These are phyloP conservation scores for Helenozyma rhizophorensis DNA, from an alignment of 805 yeast species.

Conservation along the genomic window DNA sequence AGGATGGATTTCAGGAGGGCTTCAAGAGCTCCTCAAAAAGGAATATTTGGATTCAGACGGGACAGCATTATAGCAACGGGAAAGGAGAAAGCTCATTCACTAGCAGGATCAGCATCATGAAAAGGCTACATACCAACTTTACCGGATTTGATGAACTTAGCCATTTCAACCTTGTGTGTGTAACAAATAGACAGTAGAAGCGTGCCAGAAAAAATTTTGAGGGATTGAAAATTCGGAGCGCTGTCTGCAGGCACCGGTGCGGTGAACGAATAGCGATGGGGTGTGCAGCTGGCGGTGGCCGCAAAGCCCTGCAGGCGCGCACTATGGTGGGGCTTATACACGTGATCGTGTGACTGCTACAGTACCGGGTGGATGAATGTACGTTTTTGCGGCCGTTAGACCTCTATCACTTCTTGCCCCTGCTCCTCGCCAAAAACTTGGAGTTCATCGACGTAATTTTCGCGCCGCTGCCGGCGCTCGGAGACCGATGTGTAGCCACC, in stretches of 20 bases:
- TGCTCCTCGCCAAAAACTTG: constrained; percentile 54
- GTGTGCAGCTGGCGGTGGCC: neutral
- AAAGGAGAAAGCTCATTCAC: too few species aligned
- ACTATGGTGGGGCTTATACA: too few species aligned
- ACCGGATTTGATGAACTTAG: constrained; percentile 99
- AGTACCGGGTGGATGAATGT: too few species aligned
- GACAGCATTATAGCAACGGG: too few species aligned
- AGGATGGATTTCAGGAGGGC: too few species aligned
- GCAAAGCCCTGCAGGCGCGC: constrained; percentile 1
- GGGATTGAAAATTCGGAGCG: constrained; percentile 17
- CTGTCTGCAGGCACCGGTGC: constrained; percentile 13
- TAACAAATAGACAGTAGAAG: constrained; percentile 13
- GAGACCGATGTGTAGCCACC: constrained; percentile 1
- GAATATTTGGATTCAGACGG: too few species aligned
- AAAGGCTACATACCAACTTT: constrained; percentile 88
- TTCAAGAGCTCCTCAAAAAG: too few species aligned
- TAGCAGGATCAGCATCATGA: too few species aligned
- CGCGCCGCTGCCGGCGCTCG: constrained; percentile 4
- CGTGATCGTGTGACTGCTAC: too few species aligned
- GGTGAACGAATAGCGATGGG: constrained; percentile 1
- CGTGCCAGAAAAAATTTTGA: constrained; percentile 7
- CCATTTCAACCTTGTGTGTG: constrained; percentile 57
- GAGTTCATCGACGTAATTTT: constrained; percentile 56
- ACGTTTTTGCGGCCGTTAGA: too few species aligned
- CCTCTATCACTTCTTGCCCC: constrained; percentile 40